Evolutionary conservation across 495 filamentous ascomycete genomes (phyloP).

Genomic region (Hypomontagnella submonticulosa): DNA sequence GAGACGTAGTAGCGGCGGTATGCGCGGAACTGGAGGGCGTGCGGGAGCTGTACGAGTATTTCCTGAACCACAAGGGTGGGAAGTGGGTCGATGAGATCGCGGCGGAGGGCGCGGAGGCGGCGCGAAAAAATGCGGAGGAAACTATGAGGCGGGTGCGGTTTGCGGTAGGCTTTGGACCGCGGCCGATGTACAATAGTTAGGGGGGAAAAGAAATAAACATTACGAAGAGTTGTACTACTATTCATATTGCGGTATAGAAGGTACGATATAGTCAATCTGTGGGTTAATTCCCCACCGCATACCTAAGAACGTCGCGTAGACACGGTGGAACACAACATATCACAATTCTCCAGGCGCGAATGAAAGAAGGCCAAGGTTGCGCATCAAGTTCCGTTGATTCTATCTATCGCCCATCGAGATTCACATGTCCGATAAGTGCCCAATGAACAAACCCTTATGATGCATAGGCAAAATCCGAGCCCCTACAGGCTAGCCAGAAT

Average conservation of each 20-base stretch:
- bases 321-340: too few relatives aligned
- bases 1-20: slow-evolving; percentile 66
- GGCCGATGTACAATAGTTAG: neutral
- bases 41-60: slow-evolving; percentile 67
- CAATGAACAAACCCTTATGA: slow-evolving; percentile 39
- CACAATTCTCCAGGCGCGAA: too few relatives aligned
- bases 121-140: slow-evolving; percentile 68
- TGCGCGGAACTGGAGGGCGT: slow-evolving; percentile 64
- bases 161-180: slow-evolving; percentile 67
- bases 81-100: slow-evolving; percentile 69
- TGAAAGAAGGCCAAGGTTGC: too few relatives aligned
- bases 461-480: slow-evolving; percentile 73
- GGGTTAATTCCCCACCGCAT: too few relatives aligned
- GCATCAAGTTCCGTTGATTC: too few relatives aligned
- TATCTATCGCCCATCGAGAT: too few relatives aligned
- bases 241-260: too few relatives aligned
- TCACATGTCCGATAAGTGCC: too few relatives aligned
- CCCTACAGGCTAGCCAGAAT: slow-evolving; percentile 78
- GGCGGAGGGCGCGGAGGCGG: slow-evolving; percentile 68
- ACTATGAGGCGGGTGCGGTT: slow-evolving; percentile 74
- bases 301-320: too few relatives aligned
- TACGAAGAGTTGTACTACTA: too few relatives aligned
- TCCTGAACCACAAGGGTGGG: slow-evolving; percentile 59
- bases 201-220: too few relatives aligned
- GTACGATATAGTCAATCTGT: too few relatives aligned